Conservation (phyloP, 345 rosid genomes). For the Murraya koenigii region DNA sequence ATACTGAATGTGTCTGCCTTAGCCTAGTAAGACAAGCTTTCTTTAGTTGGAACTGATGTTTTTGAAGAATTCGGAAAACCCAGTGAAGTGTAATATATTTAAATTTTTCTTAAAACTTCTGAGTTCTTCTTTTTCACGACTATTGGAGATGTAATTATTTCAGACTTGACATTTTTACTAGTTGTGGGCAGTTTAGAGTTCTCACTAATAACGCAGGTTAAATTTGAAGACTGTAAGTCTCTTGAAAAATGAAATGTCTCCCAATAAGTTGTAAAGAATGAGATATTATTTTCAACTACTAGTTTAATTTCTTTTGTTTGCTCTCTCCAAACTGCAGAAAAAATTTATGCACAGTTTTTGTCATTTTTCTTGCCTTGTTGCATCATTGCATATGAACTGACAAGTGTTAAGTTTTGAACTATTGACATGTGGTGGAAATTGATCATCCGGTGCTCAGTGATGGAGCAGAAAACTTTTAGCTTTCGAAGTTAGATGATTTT, state of each 20-base stretch:
- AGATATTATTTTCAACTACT: neutral
- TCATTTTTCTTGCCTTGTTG: neutral
- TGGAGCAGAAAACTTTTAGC: neutral
- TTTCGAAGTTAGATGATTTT: neutral
- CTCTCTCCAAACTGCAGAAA: neutral
- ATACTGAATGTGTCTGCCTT: neutral
- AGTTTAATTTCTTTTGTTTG: neutral
- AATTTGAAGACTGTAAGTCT: neutral
- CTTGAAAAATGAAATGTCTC: neutral
- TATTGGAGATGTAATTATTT: neutral
- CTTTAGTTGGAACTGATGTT: neutral
- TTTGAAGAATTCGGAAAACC: neutral
- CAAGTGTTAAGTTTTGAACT: neutral
- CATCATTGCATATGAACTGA: neutral
- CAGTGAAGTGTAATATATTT: neutral
- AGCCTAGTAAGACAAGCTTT: slow-evolving; percentile 1
- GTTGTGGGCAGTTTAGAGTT: neutral
- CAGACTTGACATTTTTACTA: neutral
- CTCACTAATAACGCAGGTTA: neutral
- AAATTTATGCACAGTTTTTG: neutral
- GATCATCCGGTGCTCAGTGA: slow-evolving; percentile 2
- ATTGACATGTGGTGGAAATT: neutral
- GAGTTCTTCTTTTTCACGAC: neutral
- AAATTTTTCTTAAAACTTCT: neutral
- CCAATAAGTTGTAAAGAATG: neutral